Evolutionary conservation across 305 asterid species (phyloP), one percentile per base, ranked within the genome.

Genomic region (Solanum hybrid): DNA sequence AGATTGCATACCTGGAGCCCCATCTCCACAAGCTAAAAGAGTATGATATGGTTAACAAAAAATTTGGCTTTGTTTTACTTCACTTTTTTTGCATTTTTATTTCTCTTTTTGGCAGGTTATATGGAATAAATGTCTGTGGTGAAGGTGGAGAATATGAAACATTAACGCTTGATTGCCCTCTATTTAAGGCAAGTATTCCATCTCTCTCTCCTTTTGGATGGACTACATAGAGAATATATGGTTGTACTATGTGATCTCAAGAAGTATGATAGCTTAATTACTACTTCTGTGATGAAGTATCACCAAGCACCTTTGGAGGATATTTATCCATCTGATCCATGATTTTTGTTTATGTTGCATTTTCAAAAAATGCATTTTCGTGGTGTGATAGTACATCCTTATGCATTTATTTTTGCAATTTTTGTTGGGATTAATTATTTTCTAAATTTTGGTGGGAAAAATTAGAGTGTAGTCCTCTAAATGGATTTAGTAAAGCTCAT

Each of bases 131-230:
- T 91, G 96, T 95, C 61, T 97, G 99, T 90, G 99, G 99, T 92
- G 99, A 97, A 95, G 99, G 99, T 90, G 99, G 99, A 92, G 98
- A 97, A 91, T 95, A 97, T 90, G 99, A 97, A 93, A 96, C 99
- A 80, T 94, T 97, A 93, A 97, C 99, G 87, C 96, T 97, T 91
- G 99, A 97, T 93, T 96, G 99, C 77, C 99, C 99, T 89, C 97
- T 93, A 91, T 97, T 96, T 93, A 93, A 94, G 91, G 99, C 96
- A 92, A 92, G 98, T 92, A 51, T 57, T 7, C 33, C 33, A 38
- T 77, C 88, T 91, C 36, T 32, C 41, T 32, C 75, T 22, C 51
- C 6, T 14, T 24, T 39, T 1, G 6, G 61, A 12, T 79, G 86
- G 65, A n/a, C n/a, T 24, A 7, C 13, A 5, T 22, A 38, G 68